Evolutionary conservation across 1,139 yeast genomes (phyloP).

Genomic region (Waltiozyma sp.): DNA sequence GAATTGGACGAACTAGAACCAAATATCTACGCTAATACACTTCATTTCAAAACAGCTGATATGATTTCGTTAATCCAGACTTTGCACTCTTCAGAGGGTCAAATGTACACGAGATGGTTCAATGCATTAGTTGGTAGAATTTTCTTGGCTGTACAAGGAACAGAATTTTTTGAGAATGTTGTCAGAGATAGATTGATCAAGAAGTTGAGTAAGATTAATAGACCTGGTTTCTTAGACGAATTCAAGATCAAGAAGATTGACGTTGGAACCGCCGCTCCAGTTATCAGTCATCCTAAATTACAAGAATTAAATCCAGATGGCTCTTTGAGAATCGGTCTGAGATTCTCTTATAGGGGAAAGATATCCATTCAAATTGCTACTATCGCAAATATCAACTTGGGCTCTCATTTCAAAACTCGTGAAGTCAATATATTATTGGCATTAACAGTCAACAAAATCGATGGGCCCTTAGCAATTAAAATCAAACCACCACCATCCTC

Average conservation of each 20-base stretch:
- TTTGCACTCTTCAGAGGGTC: conserved; percentile 72
- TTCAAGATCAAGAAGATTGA: conserved; percentile 62
- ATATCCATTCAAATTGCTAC: conserved; percentile 71
- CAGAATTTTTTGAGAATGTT: conserved; percentile 49
- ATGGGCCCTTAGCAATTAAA: conserved; percentile 61
- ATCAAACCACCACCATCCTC: conserved; percentile 87
- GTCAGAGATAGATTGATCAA: conserved; percentile 51
- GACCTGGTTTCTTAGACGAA: conserved; percentile 81
- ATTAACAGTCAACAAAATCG: conserved; percentile 55
- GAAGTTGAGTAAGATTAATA: conserved; percentile 67
- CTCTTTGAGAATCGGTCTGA: conserved; percentile 47
- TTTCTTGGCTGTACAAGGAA: conserved; percentile 64
- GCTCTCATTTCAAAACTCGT: conserved; percentile 63
- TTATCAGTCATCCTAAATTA: conserved; percentile 62
- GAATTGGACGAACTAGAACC: conserved; percentile 30
- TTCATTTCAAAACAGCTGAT: conserved; percentile 61
- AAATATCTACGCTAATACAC: conserved; percentile 52
- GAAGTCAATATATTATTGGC: conserved; percentile 70
- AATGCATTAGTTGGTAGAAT: conserved; percentile 79
- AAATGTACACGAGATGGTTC: conserved; percentile 77
- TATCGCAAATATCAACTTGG: conserved; percentile 61
- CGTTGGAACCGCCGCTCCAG: conserved; percentile 75
- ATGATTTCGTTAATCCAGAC: conserved; percentile 67
- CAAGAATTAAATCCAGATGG: conserved; percentile 76
- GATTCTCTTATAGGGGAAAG: conserved; percentile 62